Evolutionary conservation across 2,329 filamentous ascomycete genomes (phyloP).

Genomic region (Phyllosticta capitalensis): DNA sequence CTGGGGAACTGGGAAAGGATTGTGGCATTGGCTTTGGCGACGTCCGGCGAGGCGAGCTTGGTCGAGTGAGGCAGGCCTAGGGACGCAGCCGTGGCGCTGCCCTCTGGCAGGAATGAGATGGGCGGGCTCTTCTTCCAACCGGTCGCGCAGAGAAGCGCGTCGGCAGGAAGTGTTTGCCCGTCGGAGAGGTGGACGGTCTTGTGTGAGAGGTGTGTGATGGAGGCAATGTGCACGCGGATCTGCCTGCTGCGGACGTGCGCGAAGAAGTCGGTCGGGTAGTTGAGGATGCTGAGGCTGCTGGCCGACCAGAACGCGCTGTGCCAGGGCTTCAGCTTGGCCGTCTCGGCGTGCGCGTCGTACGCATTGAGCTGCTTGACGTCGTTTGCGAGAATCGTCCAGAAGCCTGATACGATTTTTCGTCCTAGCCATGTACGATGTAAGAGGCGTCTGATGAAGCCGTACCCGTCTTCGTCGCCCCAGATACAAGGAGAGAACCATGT

Average conservation of each 20-base stretch:
- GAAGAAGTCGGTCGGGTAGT: constrained; percentile 50
- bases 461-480: constrained; percentile 58
- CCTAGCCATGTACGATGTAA: constrained; percentile 51
- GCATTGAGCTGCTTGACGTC: constrained; percentile 36
- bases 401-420: constrained; percentile 44
- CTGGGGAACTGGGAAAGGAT: constrained; percentile 46
- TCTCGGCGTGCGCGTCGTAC: constrained; percentile 35
- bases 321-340: constrained; percentile 34
- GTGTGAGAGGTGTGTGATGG: constrained; percentile 41
- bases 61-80: constrained; percentile 19
- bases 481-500: constrained; percentile 68
- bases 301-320: constrained; percentile 43
- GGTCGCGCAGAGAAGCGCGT: constrained; percentile 45
- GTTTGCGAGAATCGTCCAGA: constrained; percentile 45
- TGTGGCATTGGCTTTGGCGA: constrained; percentile 37
- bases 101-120: constrained; percentile 36
- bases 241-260: constrained; percentile 44
- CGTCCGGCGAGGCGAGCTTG: background rate
- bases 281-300: constrained; percentile 49
- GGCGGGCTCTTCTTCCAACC: constrained; percentile 47
- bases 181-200: constrained; percentile 40
- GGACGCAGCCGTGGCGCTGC: constrained; percentile 17
- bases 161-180: constrained; percentile 35
- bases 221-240: constrained; percentile 47
- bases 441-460: constrained; percentile 42